These are phyloP conservation scores for Microbotryum intermedium DNA, from an alignment of 1,284 basidiomycete species.

Conservation along the genomic window DNA sequence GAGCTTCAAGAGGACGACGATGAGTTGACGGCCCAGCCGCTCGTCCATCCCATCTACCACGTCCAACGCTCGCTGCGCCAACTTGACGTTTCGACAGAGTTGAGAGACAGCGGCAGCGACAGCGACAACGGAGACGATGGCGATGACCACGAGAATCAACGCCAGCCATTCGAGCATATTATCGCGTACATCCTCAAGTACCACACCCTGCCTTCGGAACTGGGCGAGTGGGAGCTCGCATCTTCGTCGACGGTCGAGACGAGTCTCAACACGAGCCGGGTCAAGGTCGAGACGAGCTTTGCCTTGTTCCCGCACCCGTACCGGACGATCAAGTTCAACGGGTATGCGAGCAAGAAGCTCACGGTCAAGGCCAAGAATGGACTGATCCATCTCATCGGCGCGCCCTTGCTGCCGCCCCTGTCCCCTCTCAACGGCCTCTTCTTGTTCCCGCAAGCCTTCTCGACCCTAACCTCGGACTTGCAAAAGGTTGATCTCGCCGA, in stretches of 20 bases:
- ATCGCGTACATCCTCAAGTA: constrained; percentile 22
- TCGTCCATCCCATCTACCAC: constrained; percentile 1
- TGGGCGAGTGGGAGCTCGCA: constrained; percentile 8
- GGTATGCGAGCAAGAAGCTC: constrained; percentile 16
- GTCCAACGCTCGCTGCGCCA: no score
- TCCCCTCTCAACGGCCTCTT: constrained; percentile 32
- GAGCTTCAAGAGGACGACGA: background rate
- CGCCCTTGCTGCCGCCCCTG: constrained; percentile 33
- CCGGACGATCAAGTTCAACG: constrained; percentile 23
- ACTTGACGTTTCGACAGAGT: background rate
- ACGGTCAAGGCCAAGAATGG: constrained; percentile 35
- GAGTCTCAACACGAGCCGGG: constrained; percentile 13
- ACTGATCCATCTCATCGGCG: constrained; percentile 19
- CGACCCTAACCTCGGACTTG: constrained; percentile 31
- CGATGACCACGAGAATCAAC: constrained; percentile 25
- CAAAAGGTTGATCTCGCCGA: constrained; percentile 33
- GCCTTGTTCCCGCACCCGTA: constrained; percentile 18
- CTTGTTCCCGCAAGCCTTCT: constrained; percentile 30
- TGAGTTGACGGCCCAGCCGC: background rate
- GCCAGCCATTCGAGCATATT: constrained; percentile 22
- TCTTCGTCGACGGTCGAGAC: constrained; percentile 28
- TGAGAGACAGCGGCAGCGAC: background rate
- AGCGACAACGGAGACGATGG: background rate
- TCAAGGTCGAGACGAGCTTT: constrained; percentile 22
- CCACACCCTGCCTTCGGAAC: constrained; percentile 13